Evolutionary conservation across 2,329 filamentous ascomycete genomes (phyloP), one percentile per base, ranked within the genome.

Genomic region (Botrytis fragariae): DNA sequence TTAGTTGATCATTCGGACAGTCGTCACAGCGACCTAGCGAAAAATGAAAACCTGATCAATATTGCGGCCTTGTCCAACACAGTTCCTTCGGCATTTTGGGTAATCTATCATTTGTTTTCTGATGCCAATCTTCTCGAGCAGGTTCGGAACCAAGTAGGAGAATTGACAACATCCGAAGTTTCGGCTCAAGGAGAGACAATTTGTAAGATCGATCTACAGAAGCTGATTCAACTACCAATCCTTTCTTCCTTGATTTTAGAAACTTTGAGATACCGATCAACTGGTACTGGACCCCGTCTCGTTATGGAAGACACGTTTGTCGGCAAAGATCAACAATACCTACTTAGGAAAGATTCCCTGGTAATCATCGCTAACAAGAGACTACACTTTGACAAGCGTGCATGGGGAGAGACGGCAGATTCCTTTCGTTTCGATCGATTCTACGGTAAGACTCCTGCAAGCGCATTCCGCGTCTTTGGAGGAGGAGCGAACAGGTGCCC

Each of bases 401-500:
- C 32, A 39, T 72, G 71, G 62, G 71, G 71, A 29, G 62, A 60
- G 10, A 37, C 48, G 7, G 62, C 51, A 14, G 39, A 72, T 44
- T 35, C 22, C 25, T 72, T 72, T 35, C 48, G 29, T 8, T 22
- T 37, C 6, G 62, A 72, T 39, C 48, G 71, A 8, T 72, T 72
- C 8, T 63, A 35, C 14, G 7, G 39, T 6, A 57, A 37, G 16
- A 18, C 25, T 35, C 32, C 63, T 5, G 39, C 22, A n/a, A 25
- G 42, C 51, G 71, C 62, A 45, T 72, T 72, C 35, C 71, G 71
- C 25, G 62, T 48, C 18, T 72, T 72, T 48, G 71, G 62, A n/a
- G 61, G 71, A 4, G 71, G 71, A 59, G 45, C 67, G 4, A 72
- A 72, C 48, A 59, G 35, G 35, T 72, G 71, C 29, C 71, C 71